Percentiles rank a stretch among this genome's conserved stretches.
Evolutionary conservation across 75 land plant species (phyloP).

Genomic region (Chamaecyparis obtusa): DNA sequence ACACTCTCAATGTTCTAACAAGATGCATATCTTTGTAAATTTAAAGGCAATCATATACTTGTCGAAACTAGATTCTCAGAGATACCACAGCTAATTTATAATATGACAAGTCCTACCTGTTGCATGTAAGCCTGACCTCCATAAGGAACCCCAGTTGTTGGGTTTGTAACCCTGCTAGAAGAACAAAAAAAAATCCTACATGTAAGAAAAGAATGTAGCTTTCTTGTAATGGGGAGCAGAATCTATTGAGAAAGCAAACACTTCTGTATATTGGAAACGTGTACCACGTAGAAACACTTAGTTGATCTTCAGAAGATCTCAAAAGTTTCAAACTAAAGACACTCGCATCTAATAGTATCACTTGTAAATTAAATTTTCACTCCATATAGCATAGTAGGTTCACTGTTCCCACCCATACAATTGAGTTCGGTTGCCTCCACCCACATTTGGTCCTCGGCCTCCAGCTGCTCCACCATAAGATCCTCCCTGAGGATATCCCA

Average conservation of each 20-base stretch:
- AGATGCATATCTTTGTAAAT: neutral
- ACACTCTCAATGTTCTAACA: neutral
- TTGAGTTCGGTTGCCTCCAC: constrained; percentile 54
- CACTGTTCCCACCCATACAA: constrained; percentile 62
- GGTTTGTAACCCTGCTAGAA: constrained; percentile 15
- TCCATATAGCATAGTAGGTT: constrained; percentile 12
- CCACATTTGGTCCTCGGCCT: constrained; percentile 43
- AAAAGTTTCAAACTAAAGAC: neutral
- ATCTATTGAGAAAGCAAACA: constrained; percentile 2
- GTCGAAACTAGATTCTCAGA: neutral
- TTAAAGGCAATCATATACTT: neutral
- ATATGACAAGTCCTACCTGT: neutral
- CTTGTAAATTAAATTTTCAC: neutral
- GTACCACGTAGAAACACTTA: constrained; percentile 6
- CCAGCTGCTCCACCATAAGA: constrained; percentile 42
- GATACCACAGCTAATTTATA: neutral
- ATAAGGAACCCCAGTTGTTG: constrained; percentile 2
- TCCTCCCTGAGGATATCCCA: constrained; percentile 50
- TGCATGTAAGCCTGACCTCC: constrained; percentile 9
- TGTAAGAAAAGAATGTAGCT: neutral
- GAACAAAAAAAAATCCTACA: constrained; percentile 2
- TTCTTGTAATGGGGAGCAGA: neutral
- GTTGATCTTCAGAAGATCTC: neutral
- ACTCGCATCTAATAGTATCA: constrained; percentile 12
- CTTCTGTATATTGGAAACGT: constrained; percentile 5